A percentile compares a stretch with the other conserved stretches of the same genome.
These are phyloP conservation scores for Podila epicladia DNA, from an alignment of 192 early-diverging fungal species.

Conservation along the genomic window DNA sequence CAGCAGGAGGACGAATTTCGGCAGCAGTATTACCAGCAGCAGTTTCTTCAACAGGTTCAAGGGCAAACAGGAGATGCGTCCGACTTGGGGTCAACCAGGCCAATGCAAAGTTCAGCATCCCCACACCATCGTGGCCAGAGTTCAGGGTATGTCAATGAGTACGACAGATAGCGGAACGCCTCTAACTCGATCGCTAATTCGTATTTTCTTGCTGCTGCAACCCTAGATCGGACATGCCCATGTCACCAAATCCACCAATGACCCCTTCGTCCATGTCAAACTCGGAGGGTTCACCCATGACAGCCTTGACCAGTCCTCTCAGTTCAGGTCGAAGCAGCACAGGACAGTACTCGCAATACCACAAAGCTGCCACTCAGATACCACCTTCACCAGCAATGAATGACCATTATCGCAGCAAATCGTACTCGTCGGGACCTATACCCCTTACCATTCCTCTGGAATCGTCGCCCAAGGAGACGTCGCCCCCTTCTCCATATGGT, in stretches of 20 bases:
- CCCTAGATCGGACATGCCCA: slow-evolving; percentile 40
- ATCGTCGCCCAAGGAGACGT: slow-evolving; percentile 24
- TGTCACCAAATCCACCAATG: slow-evolving; percentile 49
- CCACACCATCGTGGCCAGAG: slow-evolving; percentile 43
- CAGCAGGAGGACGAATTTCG: slow-evolving; percentile 45
- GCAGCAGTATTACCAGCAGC: slow-evolving; percentile 48
- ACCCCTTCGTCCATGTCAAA: slow-evolving; percentile 43
- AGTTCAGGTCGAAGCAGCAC: slow-evolving; percentile 46
- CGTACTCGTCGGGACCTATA: slow-evolving; percentile 48
- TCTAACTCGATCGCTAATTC: background rate
- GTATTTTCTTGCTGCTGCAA: background rate
- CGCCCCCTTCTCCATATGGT: slow-evolving; percentile 8
- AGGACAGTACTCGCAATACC: slow-evolving; percentile 27
- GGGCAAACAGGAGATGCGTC: slow-evolving; percentile 9
- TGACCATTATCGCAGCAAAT: slow-evolving; percentile 30
- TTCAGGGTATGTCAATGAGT: slow-evolving; percentile 20
- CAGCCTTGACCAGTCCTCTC: slow-evolving; percentile 38
- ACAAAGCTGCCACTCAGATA: slow-evolving; percentile 17
- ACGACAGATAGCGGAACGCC: background rate
- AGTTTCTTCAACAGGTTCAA: slow-evolving; percentile 39
- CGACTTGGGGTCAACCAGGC: slow-evolving; percentile 14
- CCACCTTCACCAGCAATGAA: slow-evolving; percentile 36
- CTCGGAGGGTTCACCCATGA: slow-evolving; percentile 43
- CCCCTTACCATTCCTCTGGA: slow-evolving; percentile 31
- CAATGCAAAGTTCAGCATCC: slow-evolving; percentile 27